Conservation (phyloP, 164 flowering plant species). For the Tinospora cordifolia region DNA sequence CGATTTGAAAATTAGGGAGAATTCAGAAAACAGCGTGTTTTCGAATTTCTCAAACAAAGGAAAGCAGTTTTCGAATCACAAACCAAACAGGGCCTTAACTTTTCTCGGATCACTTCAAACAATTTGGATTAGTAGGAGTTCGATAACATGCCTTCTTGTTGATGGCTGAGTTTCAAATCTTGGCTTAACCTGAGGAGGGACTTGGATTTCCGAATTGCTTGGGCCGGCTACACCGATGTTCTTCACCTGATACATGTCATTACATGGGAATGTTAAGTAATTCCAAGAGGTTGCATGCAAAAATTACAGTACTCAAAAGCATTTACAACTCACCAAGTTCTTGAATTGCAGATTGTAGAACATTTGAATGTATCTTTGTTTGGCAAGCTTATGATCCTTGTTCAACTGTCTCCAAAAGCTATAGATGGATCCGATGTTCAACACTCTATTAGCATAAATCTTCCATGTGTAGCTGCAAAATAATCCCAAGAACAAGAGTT, state of each 20-base stretch:
- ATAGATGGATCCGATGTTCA: slow-evolving; percentile 86
- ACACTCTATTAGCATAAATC: slow-evolving; percentile 77
- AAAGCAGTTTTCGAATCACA: too few species aligned
- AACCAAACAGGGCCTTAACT: too few species aligned
- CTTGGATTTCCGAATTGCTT: slow-evolving; percentile 17
- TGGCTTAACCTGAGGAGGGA: slow-evolving; percentile 16
- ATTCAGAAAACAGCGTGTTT: too few species aligned
- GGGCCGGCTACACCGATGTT: slow-evolving; percentile 30
- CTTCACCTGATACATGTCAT: slow-evolving; percentile 40
- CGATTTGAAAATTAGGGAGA: too few species aligned
- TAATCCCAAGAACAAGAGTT: not conserved
- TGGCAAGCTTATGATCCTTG: slow-evolving; percentile 66
- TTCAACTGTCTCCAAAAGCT: slow-evolving; percentile 74
- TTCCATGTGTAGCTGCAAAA: slow-evolving; percentile 93
- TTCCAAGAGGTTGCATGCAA: not conserved
- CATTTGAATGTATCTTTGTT: slow-evolving; percentile 70
- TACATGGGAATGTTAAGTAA: not conserved
- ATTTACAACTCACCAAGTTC: slow-evolving; percentile 50
- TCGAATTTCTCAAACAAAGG: too few species aligned
- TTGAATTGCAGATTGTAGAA: slow-evolving; percentile 73
- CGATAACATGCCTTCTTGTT: slow-evolving; percentile 19
- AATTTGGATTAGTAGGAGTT: not conserved
- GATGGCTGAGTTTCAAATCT: slow-evolving; percentile 21
- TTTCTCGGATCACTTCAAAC: not conserved
- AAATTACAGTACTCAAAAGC: not conserved